Evolutionary conservation across 2,329 filamentous ascomycete genomes (phyloP), one percentile per base, ranked within the genome.

Genomic region (Huntiella decipiens): DNA sequence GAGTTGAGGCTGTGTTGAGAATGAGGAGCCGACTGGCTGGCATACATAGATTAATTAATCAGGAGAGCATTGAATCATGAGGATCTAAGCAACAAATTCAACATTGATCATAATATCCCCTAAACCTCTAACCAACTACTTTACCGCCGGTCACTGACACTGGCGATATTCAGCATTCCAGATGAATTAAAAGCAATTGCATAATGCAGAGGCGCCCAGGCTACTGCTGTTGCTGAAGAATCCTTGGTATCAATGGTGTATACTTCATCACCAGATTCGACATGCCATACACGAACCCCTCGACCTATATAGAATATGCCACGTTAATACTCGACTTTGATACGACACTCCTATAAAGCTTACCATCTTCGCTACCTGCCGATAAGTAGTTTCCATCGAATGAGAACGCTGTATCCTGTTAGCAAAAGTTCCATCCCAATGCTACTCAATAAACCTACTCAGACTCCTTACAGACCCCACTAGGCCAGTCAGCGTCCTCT

Each of bases 361-460:
- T 61, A 66, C 74, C 78, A 61, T 85, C 80, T 46, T 85, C 81
- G 48, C 78, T 81, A 15, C 81, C 82, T 7, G 77, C 81, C 2
- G 79, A 74, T 17, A 87, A 63, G 56, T 78, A 88, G 55, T 73
- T 77, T 4, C 82, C 82, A 54, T 87, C 82, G 60, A 82, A 87
- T 12, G 74, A 81, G 57, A 87, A 88, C 56, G 79, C 77, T 74
- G 10, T 32, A 5, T 12, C n/a, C 15, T 13, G 36, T 40, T 15
- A 16, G 39, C 36, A 44, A 35, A n/a, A 39, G 16, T 22, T 37
- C 38, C 15, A 13, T 19, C 7, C 4, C 8, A 33, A 6, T 28
- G 22, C 22, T 28, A 28, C 22, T 10, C 28, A 11, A 2, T 5
- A 4, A 41, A 63, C 70, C 50, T 59, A 75, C 72, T 75, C 47